Percentiles rank a stretch among this genome's conserved stretches.
Evolutionary conservation across 2,329 filamentous ascomycete species (phyloP).

Genomic region (Talaromyces funiculosus): DNA sequence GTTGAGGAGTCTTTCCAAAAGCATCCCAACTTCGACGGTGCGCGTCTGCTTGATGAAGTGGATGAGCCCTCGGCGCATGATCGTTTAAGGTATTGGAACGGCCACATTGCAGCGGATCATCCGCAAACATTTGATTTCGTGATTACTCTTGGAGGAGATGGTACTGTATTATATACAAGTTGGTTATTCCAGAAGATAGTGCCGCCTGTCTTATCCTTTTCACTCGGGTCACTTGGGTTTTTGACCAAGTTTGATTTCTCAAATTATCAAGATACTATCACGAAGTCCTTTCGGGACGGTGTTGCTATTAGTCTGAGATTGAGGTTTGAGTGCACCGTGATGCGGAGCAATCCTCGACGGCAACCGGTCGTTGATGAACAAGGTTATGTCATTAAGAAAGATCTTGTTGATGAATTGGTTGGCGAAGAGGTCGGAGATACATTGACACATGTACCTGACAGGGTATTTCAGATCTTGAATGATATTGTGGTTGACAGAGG

Average conservation of each 20-base stretch:
- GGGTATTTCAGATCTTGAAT: conserved; percentile 85
- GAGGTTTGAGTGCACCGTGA: conserved; percentile 88
- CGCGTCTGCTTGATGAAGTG: conserved; percentile 58
- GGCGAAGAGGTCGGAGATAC: conserved; percentile 79
- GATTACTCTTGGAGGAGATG: conserved; percentile 86
- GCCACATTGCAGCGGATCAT: conserved; percentile 66
- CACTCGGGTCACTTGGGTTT: conserved; percentile 86
- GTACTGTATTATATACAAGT: conserved; percentile 92
- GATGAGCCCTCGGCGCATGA: conserved; percentile 45
- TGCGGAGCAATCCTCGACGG: conserved; percentile 54
- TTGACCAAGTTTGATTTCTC: conserved; percentile 94
- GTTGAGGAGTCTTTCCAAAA: conserved; percentile 70
- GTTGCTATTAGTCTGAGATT: conserved; percentile 82
- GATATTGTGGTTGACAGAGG: conserved; percentile 95
- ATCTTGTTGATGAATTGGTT: conserved; percentile 84
- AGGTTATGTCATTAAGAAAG: conserved; percentile 40
- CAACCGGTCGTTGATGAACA: conserved; percentile 19
- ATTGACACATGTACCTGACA: conserved; percentile 77
- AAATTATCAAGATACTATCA: conserved; percentile 63
- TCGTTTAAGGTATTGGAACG: conserved; percentile 76
- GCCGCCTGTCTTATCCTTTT: conserved; percentile 86
- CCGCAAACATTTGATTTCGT: conserved; percentile 93
- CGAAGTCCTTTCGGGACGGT: conserved; percentile 69
- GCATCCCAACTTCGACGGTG: conserved; percentile 67
- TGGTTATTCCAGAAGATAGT: conserved; percentile 97